phyloP scores from a whole-genome alignment of 2,329 filamentous ascomycete genomes.

The Ramichloridium luteum region DNA sequence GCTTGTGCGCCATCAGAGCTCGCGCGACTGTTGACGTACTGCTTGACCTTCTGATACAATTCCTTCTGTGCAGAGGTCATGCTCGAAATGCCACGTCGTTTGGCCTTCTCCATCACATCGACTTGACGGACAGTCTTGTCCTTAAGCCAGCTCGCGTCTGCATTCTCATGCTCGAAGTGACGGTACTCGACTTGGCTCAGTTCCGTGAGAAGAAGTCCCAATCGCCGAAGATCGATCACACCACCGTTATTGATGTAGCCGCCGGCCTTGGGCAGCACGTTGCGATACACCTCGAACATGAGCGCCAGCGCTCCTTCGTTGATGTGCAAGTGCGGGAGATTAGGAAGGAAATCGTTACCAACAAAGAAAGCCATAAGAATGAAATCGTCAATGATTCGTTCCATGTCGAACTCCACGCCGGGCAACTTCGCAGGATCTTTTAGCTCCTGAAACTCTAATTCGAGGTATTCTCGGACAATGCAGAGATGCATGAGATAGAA shows the following conservation, averaged over 20 bases:
- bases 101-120: constrained; percentile 51
- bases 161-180: constrained; percentile 84
- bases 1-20: constrained; percentile 34
- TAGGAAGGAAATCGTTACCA: constrained; percentile 96
- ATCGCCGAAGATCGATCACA: constrained; percentile 72
- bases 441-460: constrained; percentile 91
- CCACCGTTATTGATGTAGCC: constrained; percentile 96
- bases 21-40: constrained; percentile 62
- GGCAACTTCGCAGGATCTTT: constrained; percentile 55
- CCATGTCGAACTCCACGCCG: constrained; percentile 76
- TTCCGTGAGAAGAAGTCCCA: constrained; percentile 68
- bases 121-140: constrained; percentile 65
- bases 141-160: constrained; percentile 84
- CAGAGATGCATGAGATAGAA: constrained; percentile 96
- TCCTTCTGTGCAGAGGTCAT: constrained; percentile 71
- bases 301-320: constrained; percentile 93
- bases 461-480: constrained; percentile 92
- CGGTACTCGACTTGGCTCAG: constrained; percentile 78
- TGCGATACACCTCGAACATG: constrained; percentile 97
- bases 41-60: constrained; percentile 69
- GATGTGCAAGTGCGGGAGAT: constrained; percentile 90
- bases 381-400: constrained; percentile 96
- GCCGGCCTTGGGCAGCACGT: constrained; percentile 70
- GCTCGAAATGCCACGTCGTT: constrained; percentile 51
- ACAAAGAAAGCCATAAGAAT: constrained; percentile 99